Evolutionary conservation across 176 grass and related monocot species (phyloP).

Genomic region (Olyra latifolia): DNA sequence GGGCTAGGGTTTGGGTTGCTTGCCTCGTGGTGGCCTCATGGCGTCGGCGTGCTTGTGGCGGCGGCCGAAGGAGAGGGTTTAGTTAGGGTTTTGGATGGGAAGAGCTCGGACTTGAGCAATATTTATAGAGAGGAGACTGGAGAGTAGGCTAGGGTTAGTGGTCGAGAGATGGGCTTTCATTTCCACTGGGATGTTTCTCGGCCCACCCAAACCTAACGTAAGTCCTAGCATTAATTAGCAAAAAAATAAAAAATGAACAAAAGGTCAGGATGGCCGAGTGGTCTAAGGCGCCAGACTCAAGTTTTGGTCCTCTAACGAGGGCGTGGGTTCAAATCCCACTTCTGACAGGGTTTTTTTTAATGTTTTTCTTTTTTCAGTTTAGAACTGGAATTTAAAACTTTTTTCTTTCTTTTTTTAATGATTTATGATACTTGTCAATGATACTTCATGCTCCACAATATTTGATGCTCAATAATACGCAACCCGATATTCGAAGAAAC

Average conservation of each 20-base stretch:
- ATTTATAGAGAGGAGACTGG: constrained; percentile 31
- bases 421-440: no score
- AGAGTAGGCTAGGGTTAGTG: constrained; percentile 7
- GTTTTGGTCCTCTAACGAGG: constrained; percentile 95
- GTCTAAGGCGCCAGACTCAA: constrained; percentile 99
- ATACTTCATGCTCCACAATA: no score
- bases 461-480: no score
- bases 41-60: neutral
- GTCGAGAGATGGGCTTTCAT: neutral
- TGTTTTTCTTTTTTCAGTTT: no score
- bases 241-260: no score
- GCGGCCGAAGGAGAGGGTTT: constrained; percentile 33
- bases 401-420: no score
- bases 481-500: no score
- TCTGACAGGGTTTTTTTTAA: no score
- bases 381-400: no score
- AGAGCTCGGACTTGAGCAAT: no score
- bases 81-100: constrained; percentile 47
- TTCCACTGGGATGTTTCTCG: neutral
- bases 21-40: constrained; percentile 61
- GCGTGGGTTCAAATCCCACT: constrained; percentile 88
- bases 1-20: neutral
- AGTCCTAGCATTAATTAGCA: no score
- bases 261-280: constrained; percentile 99
- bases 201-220: constrained; percentile 15